Evolutionary conservation across 768 basidiomycete genomes (phyloP), one percentile per base, ranked within the genome.

Genomic region (Auriscalpium vulgare): DNA sequence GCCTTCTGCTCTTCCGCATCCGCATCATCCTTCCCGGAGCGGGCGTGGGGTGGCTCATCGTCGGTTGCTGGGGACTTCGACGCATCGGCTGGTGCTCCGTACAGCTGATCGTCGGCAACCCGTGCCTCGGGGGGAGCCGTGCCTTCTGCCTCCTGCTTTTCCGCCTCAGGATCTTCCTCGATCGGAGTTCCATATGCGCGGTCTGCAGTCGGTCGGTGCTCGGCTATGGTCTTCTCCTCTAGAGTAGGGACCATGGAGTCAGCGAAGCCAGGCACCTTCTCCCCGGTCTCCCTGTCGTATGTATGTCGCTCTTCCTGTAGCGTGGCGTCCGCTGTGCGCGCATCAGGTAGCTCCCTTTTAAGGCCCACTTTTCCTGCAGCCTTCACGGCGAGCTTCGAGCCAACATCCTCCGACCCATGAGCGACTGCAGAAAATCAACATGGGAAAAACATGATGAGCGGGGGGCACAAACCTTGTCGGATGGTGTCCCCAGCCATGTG

Each of bases 171-270:
- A 43, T 58, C 53, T 29, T 61, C 49, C 38, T 44, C 46, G 29
- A 21, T 40, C 14, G 50, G n/a, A n/a, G 36, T 45, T 29, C 38
- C 51, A 10, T 54, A 21, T 3, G 55, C 51, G 16, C 53, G 53
- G n/a, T 61, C 57, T 14, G 57, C 50, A 3, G 51, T 23, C 21
- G 17, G 47, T 10, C 43, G 38, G 14, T 57, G 5, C 61, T 90
- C 87, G 11, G 70, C 65, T 29, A 86, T 70, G 2, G 73, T 74
- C 66, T 83, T 82, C 67, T 88, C 85, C 66, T 89, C 89, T 11
- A 88, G 65, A 0, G 82, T 87, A 1, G 88, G 87, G 1, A 88
- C 80, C 8, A 79, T 74, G 1, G 82, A 70, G 56, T 81, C 79
- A 0, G 83, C 76, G 65, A 88, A 86, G 2, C 84, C 84, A 10